phyloP scores from a whole-genome alignment of 176 grass and related monocot genomes.

The Musa beccarii region DNA sequence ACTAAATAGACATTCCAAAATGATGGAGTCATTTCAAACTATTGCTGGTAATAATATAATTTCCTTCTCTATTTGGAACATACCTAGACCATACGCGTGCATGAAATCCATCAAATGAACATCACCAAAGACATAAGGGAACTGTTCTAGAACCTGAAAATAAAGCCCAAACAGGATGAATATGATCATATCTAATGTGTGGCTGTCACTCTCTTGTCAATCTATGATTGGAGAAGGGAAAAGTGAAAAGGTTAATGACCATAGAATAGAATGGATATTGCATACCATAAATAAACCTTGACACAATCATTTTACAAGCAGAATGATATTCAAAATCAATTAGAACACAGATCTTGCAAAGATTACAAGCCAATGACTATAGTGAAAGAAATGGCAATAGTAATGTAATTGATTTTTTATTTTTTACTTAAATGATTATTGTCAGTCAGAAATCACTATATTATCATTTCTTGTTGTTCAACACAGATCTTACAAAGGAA shows the following conservation, averaged over 20 bases:
- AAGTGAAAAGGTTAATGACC: not conserved
- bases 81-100: slow-evolving; percentile 64
- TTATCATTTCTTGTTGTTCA: not conserved
- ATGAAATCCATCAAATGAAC: slow-evolving; percentile 50
- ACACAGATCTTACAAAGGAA: not conserved
- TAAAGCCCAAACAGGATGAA: not conserved
- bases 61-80: slow-evolving; percentile 1
- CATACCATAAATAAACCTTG: not conserved
- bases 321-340: not conserved
- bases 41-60: not conserved
- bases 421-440: too few species aligned
- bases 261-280: not conserved
- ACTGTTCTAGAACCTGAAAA: slow-evolving; percentile 48
- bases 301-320: not conserved
- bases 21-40: not conserved
- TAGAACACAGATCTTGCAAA: not conserved
- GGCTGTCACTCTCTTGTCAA: not conserved
- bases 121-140: slow-evolving; percentile 49
- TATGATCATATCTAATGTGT: not conserved
- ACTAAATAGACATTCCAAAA: not conserved
- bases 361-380: not conserved
- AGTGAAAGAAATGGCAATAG: too few species aligned
- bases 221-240: not conserved
- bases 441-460: too few species aligned
- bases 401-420: too few species aligned